phyloP scores from a whole-genome alignment of 1,284 basidiomycete species.

The Ceratobasidium sp. region DNA sequence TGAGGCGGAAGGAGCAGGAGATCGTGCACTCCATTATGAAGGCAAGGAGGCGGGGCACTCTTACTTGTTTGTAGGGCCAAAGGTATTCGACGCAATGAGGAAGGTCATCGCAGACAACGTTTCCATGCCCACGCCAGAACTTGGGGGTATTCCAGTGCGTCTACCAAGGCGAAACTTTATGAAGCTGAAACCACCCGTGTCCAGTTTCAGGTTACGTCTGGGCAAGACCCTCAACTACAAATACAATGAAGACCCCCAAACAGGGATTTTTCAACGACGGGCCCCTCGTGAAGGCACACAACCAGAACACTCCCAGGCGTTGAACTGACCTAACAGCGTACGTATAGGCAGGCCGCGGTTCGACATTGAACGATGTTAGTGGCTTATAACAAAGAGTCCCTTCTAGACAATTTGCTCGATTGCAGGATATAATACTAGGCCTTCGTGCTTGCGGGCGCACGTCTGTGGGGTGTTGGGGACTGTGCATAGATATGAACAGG shows the following conservation, averaged over 20 bases:
- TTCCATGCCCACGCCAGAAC: constrained; percentile 69
- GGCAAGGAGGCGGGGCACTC: constrained; percentile 78
- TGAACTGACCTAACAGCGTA: neutral
- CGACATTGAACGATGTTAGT: constrained; percentile 80
- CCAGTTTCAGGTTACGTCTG: constrained; percentile 68
- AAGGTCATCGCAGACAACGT: constrained; percentile 73
- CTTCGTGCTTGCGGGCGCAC: too few species aligned
- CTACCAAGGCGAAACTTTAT: constrained; percentile 13
- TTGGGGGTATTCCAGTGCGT: constrained; percentile 69
- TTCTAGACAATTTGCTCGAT: constrained; percentile 67
- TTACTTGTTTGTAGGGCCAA: constrained; percentile 79
- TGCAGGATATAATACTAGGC: constrained; percentile 69
- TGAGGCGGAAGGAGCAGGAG: constrained; percentile 77
- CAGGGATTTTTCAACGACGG: constrained; percentile 73
- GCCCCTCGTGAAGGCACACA: constrained; percentile 79
- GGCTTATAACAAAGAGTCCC: constrained; percentile 74
- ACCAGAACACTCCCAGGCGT: neutral
- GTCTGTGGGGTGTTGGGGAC: too few species aligned
- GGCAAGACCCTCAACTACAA: constrained; percentile 84
- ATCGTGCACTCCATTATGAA: constrained; percentile 79
- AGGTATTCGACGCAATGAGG: constrained; percentile 83
- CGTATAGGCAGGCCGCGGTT: constrained; percentile 73
- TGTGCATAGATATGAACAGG: too few species aligned
- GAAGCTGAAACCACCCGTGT: too few species aligned
- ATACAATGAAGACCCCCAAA: constrained; percentile 78